A percentile compares a stretch with the other conserved stretches of the same genome.
phyloP scores from a whole-genome alignment of 352 stramenopile genomes.

The Globisporangium lucens region DNA sequence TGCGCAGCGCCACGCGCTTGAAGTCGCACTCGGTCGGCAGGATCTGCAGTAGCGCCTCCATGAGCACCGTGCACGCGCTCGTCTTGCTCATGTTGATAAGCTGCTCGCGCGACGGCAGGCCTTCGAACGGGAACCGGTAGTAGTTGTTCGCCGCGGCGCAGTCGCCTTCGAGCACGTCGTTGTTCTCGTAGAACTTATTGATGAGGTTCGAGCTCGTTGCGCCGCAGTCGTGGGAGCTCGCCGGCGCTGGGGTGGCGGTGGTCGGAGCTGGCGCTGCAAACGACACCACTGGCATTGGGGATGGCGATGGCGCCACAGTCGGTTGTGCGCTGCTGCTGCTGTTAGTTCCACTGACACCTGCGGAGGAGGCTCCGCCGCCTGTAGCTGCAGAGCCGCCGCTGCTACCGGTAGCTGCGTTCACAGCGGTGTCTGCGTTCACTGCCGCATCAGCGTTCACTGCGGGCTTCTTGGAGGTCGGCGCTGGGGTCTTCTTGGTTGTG shows the following conservation, averaged over 20 bases:
- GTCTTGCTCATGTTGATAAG: slow-evolving; percentile 19
- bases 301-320: background rate
- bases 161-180: slow-evolving; percentile 20
- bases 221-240: slow-evolving; percentile 6
- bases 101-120: slow-evolving; percentile 17
- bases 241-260: background rate
- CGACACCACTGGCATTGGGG: background rate
- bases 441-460: background rate
- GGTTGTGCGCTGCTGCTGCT: background rate
- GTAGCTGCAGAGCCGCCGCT: background rate
- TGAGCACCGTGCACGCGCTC: slow-evolving; percentile 16
- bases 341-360: background rate
- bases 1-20: slow-evolving; percentile 16
- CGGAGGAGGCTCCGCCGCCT: too few relatives aligned
- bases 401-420: background rate
- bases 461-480: background rate
- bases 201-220: slow-evolving; percentile 9
- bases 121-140: slow-evolving; percentile 27
- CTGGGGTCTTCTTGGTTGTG: background rate
- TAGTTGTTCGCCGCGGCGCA: slow-evolving; percentile 16
- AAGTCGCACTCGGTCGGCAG: slow-evolving; percentile 21
- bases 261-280: background rate
- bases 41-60: slow-evolving; percentile 16
- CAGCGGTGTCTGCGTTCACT: background rate
- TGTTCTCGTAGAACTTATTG: slow-evolving; percentile 20